These are phyloP conservation scores for Penicillium bovifimosum DNA, from an alignment of 495 filamentous ascomycete genomes.

Conservation along the genomic window DNA sequence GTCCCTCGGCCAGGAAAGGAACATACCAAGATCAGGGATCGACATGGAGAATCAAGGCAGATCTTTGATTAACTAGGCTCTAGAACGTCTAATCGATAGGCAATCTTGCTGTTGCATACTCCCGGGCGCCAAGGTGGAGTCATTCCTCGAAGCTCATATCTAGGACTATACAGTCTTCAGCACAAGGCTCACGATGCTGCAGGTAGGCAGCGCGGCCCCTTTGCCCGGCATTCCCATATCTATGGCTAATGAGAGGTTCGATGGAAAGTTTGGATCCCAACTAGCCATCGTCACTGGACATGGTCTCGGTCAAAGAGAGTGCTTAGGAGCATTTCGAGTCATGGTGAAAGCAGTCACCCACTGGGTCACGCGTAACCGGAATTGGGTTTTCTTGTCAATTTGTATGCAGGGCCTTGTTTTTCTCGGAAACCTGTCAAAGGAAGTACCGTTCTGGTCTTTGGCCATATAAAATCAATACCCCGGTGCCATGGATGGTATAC, in stretches of 20 bases:
- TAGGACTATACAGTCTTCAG: constrained; percentile 24
- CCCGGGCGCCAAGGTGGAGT: constrained; percentile 23
- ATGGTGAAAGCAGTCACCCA: constrained; percentile 30
- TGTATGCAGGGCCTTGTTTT: constrained; percentile 6
- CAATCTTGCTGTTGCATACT: constrained; percentile 25
- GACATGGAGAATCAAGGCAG: background rate
- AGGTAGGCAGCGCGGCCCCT: background rate
- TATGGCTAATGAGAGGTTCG: constrained; percentile 3
- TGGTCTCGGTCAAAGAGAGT: constrained; percentile 15
- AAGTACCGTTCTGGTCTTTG: constrained; percentile 12
- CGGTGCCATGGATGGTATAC: background rate
- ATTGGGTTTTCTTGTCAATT: constrained; percentile 14
- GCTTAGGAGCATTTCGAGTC: constrained; percentile 26
- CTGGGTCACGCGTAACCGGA: constrained; percentile 24
- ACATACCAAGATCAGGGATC: background rate
- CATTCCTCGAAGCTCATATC: constrained; percentile 27
- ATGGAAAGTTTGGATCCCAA: constrained; percentile 10
- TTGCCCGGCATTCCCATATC: background rate
- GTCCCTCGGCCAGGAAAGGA: background rate
- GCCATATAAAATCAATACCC: constrained; percentile 12
- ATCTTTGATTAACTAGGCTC: background rate
- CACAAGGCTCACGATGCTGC: constrained; percentile 17
- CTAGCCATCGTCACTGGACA: constrained; percentile 12
- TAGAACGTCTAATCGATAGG: constrained; percentile 1
- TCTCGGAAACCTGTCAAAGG: constrained; percentile 21